These are phyloP conservation scores for Mortierella antarctica DNA, from an alignment of 192 early-diverging fungal genomes.

Conservation along the genomic window DNA sequence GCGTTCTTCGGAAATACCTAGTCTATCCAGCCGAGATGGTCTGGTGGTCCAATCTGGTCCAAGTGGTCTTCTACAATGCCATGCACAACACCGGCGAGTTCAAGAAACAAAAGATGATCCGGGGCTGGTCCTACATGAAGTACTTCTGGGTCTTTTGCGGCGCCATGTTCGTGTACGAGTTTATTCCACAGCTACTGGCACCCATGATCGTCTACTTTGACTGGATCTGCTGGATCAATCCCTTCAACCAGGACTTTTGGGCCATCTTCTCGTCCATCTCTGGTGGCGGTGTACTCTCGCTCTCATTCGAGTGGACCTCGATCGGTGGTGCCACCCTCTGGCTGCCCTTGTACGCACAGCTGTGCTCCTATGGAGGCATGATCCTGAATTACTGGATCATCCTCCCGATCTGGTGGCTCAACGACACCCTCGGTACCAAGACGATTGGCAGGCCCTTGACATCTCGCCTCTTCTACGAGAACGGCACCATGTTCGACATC, in stretches of 20 bases:
- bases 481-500: constrained; percentile 34
- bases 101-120: constrained; percentile 7
- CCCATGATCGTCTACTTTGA: constrained; percentile 38
- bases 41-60: constrained; percentile 83
- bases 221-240: constrained; percentile 36
- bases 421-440: constrained; percentile 54
- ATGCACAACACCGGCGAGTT: constrained; percentile 43
- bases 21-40: constrained; percentile 88
- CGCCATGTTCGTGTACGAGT: constrained; percentile 59
- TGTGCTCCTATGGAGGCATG: constrained; percentile 67
- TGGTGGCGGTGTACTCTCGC: constrained; percentile 75
- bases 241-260: constrained; percentile 34
- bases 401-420: constrained; percentile 75
- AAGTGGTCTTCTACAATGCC: constrained; percentile 59
- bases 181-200: constrained; percentile 45
- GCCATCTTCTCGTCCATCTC: constrained; percentile 55
- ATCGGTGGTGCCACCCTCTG: constrained; percentile 31
- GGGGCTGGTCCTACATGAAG: constrained; percentile 29
- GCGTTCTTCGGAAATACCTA: constrained; percentile 66
- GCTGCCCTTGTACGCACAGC: constrained; percentile 28
- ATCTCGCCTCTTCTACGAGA: constrained; percentile 19
- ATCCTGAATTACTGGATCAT: constrained; percentile 78
- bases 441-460: constrained; percentile 23
- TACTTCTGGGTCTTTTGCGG: constrained; percentile 57
- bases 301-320: constrained; percentile 76